Conservation (phyloP, 805 yeast genomes). For the Zygosaccharomyces lentus region DNA sequence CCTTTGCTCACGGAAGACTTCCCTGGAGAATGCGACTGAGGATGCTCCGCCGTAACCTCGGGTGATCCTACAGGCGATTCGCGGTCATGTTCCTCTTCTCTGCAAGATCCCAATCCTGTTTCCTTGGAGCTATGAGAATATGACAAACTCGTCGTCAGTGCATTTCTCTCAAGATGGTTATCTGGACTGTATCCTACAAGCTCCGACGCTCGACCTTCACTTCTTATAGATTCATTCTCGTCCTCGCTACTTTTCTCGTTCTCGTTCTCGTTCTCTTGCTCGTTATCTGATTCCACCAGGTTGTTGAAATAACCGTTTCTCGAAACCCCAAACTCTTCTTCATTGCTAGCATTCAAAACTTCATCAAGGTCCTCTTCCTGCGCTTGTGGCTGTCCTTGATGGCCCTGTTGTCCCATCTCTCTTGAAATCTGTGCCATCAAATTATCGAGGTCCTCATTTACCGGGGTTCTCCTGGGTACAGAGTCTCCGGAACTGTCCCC, state of each 20-base stretch:
- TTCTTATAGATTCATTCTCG: neutral
- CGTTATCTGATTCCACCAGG: constrained; percentile 12
- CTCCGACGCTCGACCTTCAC: neutral
- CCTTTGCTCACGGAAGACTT: neutral
- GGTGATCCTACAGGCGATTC: neutral
- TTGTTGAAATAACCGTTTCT: constrained; percentile 24
- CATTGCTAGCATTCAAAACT: constrained; percentile 10
- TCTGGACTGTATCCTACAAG: constrained; percentile 1
- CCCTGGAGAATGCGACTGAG: neutral
- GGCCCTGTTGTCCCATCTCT: constrained; percentile 28
- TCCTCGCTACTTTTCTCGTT: constrained; percentile 1
- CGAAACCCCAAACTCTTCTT: constrained; percentile 21
- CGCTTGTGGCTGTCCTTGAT: neutral
- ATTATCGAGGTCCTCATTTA: constrained; percentile 30
- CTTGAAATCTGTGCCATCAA: constrained; percentile 32
- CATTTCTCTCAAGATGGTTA: neutral
- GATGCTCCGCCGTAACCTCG: neutral
- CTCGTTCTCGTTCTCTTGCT: constrained; percentile 3
- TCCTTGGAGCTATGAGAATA: constrained; percentile 5
- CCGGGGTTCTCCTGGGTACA: constrained; percentile 12
- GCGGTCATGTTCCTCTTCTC: neutral
- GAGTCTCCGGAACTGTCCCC: constrained; percentile 11
- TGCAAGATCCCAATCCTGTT: neutral
- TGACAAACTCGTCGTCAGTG: neutral
- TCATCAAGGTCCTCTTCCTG: neutral